Percentiles rank a stretch among this genome's conserved stretches.
Conservation (phyloP, 306 rosid genomes). For the Notholithocarpus densiflorus region DNA sequence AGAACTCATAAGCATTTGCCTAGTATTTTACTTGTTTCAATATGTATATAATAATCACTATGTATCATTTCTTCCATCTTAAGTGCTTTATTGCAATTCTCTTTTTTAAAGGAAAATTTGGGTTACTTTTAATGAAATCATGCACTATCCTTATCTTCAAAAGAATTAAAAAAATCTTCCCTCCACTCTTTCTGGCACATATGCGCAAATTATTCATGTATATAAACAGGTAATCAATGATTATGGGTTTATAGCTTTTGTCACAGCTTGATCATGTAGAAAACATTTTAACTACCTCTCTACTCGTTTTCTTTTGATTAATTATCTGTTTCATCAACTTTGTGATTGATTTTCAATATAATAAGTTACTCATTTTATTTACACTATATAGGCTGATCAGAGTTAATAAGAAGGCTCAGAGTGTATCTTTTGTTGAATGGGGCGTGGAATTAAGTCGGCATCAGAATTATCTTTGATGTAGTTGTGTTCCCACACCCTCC, state of each 20-base stretch:
- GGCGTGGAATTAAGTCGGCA: not conserved
- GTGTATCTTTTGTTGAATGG: not conserved
- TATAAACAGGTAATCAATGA: not conserved
- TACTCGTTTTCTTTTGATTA: not conserved
- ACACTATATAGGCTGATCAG: not conserved
- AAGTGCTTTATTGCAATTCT: no score
- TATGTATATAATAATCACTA: no score
- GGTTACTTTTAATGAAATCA: not conserved
- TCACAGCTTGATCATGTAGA: not conserved
- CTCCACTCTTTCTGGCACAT: not conserved
- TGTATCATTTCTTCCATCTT: no score
- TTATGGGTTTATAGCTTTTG: not conserved
- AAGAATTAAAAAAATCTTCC: not conserved
- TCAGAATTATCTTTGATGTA: not conserved
- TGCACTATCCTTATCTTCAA: not conserved
- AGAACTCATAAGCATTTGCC: constrained; percentile 35
- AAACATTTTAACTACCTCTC: not conserved
- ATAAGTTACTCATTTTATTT: not conserved
- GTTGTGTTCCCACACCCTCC: not conserved
- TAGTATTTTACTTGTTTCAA: no score
- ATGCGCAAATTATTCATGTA: not conserved
- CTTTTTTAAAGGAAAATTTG: not conserved
- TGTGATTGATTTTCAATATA: not conserved
- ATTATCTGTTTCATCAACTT: not conserved
- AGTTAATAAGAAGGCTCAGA: not conserved